Conservation (phyloP, 768 basidiomycete genomes). For the Mycena haematopus region DNA sequence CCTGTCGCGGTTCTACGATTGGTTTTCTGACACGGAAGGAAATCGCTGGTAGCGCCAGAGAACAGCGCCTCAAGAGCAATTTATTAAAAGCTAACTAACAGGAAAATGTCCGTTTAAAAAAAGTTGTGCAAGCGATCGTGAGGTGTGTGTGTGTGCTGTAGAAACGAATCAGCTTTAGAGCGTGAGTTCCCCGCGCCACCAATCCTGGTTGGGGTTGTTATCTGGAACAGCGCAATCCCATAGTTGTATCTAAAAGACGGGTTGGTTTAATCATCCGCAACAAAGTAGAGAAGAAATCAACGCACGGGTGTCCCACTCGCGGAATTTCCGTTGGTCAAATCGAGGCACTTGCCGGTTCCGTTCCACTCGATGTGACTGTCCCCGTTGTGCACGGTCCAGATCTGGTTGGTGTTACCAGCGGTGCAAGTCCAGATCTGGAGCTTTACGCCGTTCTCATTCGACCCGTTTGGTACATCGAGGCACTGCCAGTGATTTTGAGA, state of each 20-base stretch:
- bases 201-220: constrained; percentile 11
- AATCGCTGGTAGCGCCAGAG: too few relatives aligned
- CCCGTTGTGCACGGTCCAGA: neutral
- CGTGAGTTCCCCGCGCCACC: neutral
- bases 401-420: constrained; percentile 13
- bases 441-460: constrained; percentile 29
- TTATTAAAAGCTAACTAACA: too few relatives aligned
- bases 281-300: neutral
- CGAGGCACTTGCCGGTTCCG: constrained; percentile 10
- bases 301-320: neutral
- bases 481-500: too few relatives aligned
- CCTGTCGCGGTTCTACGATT: too few relatives aligned
- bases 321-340: constrained; percentile 12
- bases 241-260: constrained; percentile 1
- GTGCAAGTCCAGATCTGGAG: constrained; percentile 32
- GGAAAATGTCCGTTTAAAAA: too few relatives aligned
- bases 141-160: too few relatives aligned
- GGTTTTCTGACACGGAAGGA: too few relatives aligned
- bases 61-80: too few relatives aligned
- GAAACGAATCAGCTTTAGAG: too few relatives aligned
- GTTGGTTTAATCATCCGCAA: too few relatives aligned
- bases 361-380: neutral
- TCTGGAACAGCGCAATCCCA: neutral
- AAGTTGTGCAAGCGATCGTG: too few relatives aligned
- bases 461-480: constrained; percentile 31